Conservation (phyloP, 495 filamentous ascomycete genomes). For the Lasiosphaeria ovina region DNA sequence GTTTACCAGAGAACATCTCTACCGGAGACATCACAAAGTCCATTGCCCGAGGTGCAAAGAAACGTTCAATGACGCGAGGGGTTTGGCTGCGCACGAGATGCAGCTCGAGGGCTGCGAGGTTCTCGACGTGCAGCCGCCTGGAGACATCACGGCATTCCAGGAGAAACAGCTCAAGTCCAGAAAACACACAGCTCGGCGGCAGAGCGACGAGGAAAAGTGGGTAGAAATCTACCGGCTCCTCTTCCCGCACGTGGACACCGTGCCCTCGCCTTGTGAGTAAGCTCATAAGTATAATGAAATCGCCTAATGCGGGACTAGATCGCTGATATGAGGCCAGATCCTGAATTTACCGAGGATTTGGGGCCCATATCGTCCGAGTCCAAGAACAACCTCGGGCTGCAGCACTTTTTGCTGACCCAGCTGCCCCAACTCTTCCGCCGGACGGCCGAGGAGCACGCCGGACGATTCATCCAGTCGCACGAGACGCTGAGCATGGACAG, state of each 20-base stretch:
- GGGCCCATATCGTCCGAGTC: constrained; percentile 18
- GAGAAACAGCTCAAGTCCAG: constrained; percentile 30
- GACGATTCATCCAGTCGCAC: constrained; percentile 17
- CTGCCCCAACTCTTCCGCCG: constrained; percentile 26
- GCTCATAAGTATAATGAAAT: background rate
- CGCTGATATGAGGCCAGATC: constrained; percentile 27
- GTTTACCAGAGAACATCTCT: constrained; percentile 30
- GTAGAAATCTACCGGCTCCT: constrained; percentile 30
- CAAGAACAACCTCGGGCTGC: constrained; percentile 19
- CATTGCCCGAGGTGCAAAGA: constrained; percentile 31
- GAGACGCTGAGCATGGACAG: constrained; percentile 20
- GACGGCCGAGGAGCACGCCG: constrained; percentile 22
- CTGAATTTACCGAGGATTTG: constrained; percentile 26
- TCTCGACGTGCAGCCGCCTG: constrained; percentile 9
- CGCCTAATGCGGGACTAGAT: constrained; percentile 8
- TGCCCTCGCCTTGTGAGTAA: constrained; percentile 35
- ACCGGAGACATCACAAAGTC: constrained; percentile 28
- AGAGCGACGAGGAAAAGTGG: constrained; percentile 32
- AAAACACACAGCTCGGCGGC: constrained; percentile 21
- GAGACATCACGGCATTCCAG: constrained; percentile 26
- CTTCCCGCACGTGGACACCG: constrained; percentile 24
- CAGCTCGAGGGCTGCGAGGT: constrained; percentile 19
- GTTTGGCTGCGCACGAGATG: constrained; percentile 28
- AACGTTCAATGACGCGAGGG: constrained; percentile 19
- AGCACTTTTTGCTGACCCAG: constrained; percentile 26